Evolutionary conservation across 2,329 filamentous ascomycete species (phyloP).

Genomic region (Colletotrichum sublineola): DNA sequence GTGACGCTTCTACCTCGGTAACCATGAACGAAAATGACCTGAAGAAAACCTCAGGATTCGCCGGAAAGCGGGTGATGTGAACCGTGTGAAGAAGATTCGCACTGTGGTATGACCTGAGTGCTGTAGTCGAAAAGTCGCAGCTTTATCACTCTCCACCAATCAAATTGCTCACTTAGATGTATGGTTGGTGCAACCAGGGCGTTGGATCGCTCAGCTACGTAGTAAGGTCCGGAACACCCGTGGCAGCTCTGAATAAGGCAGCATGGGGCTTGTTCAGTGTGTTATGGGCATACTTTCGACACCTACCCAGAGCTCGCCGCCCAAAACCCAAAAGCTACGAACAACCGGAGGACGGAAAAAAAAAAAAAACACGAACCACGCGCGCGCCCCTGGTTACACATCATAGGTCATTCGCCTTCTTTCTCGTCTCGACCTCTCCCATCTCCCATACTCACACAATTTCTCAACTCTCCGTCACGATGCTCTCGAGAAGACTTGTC

Average conservation of each 20-base stretch:
- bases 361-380: conserved; percentile 4
- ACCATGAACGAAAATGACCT: too few relatives aligned
- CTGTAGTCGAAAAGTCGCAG: background rate
- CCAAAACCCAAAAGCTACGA: background rate
- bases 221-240: too few relatives aligned
- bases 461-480: conserved; percentile 45
- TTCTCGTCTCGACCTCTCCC: background rate
- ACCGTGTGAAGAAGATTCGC: too few relatives aligned
- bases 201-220: background rate
- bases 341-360: background rate
- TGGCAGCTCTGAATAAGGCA: too few relatives aligned
- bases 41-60: too few relatives aligned
- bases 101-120: too few relatives aligned
- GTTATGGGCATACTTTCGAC: background rate
- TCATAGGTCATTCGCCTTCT: background rate
- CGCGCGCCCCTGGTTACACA: conserved; percentile 4
- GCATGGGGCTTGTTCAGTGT: too few relatives aligned
- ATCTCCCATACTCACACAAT: background rate
- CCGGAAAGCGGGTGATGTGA: too few relatives aligned
- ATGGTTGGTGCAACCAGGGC: background rate
- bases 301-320: background rate
- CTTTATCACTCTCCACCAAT: background rate
- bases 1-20: too few relatives aligned
- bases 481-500: conserved; percentile 60
- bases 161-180: background rate